phyloP scores from a whole-genome alignment of 495 filamentous ascomycete genomes.

The Talaromyces nanjingensis region DNA sequence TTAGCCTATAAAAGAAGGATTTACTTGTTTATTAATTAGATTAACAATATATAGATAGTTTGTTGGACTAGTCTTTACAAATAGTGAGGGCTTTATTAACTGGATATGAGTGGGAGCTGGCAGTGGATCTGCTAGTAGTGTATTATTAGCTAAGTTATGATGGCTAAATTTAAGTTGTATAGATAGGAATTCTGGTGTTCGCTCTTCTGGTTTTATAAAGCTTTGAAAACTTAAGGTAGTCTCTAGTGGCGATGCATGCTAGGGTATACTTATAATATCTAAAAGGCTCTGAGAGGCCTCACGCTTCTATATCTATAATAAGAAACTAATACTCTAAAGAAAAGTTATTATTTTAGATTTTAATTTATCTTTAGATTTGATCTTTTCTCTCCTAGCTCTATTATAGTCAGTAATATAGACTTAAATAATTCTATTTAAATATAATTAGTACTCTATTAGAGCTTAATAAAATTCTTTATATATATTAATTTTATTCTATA shows the following conservation, averaged over 20 bases:
- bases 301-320: conserved; percentile 23
- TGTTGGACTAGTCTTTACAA: conserved; percentile 16
- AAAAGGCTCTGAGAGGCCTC: background rate
- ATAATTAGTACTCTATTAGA: no score
- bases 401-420: conserved; percentile 23
- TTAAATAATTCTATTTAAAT: conserved; percentile 25
- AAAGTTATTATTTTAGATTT: conserved; percentile 4
- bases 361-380: conserved; percentile 3
- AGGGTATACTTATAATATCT: background rate
- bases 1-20: conserved; percentile 22
- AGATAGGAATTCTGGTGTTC: background rate
- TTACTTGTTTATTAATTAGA: conserved; percentile 20
- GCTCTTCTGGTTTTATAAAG: background rate
- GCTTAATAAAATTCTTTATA: background rate
- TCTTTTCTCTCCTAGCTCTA: background rate
- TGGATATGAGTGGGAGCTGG: background rate
- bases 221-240: background rate
- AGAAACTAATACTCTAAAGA: conserved; percentile 23
- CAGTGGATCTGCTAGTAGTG: no score
- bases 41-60: conserved; percentile 12
- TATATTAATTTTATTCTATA: conserved; percentile 46
- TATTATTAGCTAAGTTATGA: conserved; percentile 16
- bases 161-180: conserved; percentile 15
- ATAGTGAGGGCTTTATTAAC: conserved; percentile 18
- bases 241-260: background rate